These are phyloP conservation scores for Scutellaria baicalensis DNA, from an alignment of 257 asterid species.

Conservation along the genomic window DNA sequence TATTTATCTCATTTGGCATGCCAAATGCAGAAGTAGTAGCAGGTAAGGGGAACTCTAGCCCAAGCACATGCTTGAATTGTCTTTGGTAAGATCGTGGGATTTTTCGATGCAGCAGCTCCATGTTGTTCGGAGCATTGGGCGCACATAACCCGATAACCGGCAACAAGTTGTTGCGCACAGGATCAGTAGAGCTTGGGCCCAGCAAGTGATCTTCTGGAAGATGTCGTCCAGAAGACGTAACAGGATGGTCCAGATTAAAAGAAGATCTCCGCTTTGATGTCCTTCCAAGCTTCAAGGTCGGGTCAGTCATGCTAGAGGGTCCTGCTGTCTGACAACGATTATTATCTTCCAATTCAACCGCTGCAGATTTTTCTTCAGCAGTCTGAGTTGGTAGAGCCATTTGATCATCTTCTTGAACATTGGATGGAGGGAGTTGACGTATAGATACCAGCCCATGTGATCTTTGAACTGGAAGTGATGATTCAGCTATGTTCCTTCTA, in stretches of 20 bases:
- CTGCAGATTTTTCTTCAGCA: constrained; percentile 37
- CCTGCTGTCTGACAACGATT: constrained; percentile 26
- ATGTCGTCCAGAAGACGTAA: constrained; percentile 24
- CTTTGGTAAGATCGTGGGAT: constrained; percentile 32
- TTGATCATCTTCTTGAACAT: constrained; percentile 34
- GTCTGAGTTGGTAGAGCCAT: constrained; percentile 24
- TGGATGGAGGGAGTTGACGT: constrained; percentile 20
- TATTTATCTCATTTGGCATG: constrained; percentile 22
- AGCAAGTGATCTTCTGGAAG: constrained; percentile 27
- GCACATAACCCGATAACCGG: constrained; percentile 56
- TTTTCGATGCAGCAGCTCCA: constrained; percentile 30
- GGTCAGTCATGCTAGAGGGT: constrained; percentile 26
- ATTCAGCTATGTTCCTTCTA: constrained; percentile 34
- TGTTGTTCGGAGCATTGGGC: constrained; percentile 47
- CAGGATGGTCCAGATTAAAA: constrained; percentile 28
- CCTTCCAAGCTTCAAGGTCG: constrained; percentile 33
- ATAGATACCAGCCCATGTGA: constrained; percentile 20
- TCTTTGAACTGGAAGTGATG: constrained; percentile 26
- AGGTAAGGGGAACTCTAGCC: constrained; percentile 32
- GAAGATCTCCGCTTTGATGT: constrained; percentile 36
- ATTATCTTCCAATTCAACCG: constrained; percentile 31
- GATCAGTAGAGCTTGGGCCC: constrained; percentile 19
- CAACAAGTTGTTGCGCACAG: constrained; percentile 24
- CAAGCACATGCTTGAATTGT: constrained; percentile 40
- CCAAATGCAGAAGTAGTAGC: constrained; percentile 18